phyloP scores from a whole-genome alignment of 129 eudicot genomes.

The Saussurea involucrata region DNA sequence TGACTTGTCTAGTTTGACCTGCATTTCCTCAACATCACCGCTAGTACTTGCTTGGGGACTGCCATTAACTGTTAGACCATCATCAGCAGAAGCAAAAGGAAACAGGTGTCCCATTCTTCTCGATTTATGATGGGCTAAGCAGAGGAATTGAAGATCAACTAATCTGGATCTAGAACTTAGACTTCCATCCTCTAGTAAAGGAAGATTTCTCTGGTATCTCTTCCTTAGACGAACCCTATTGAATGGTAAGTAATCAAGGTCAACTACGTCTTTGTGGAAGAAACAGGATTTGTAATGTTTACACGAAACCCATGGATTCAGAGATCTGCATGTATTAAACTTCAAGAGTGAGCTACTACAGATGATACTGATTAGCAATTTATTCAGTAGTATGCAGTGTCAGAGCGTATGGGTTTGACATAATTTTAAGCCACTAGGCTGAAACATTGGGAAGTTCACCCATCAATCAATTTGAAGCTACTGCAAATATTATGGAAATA shows the following conservation, averaged over 20 bases:
- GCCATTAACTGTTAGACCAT: conserved; percentile 70
- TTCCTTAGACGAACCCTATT: conserved; percentile 37
- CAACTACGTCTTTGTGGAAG: conserved; percentile 39
- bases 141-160: conserved; percentile 24
- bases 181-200: conserved; percentile 31
- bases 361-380: background rate
- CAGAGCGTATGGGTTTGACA: background rate
- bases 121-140: conserved; percentile 31
- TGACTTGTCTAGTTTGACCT: conserved; percentile 58
- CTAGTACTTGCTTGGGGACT: conserved; percentile 59
- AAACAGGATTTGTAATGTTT: conserved; percentile 40
- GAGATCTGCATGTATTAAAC: conserved; percentile 53
- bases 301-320: conserved; percentile 47
- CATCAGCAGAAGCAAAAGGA: conserved; percentile 77
- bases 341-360: conserved; percentile 1
- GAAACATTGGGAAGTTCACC: background rate
- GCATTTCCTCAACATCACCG: conserved; percentile 51
- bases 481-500: background rate
- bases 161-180: conserved; percentile 34
- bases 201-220: conserved; percentile 36
- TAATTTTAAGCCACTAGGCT: background rate
- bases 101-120: conserved; percentile 37
- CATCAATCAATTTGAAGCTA: background rate
- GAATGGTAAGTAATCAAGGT: conserved; percentile 28
- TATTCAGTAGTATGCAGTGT: background rate